Percentiles rank a stretch among this genome's conserved stretches.
phyloP scores from a whole-genome alignment of 179 eudicot species.

The Actinidia polygama region DNA sequence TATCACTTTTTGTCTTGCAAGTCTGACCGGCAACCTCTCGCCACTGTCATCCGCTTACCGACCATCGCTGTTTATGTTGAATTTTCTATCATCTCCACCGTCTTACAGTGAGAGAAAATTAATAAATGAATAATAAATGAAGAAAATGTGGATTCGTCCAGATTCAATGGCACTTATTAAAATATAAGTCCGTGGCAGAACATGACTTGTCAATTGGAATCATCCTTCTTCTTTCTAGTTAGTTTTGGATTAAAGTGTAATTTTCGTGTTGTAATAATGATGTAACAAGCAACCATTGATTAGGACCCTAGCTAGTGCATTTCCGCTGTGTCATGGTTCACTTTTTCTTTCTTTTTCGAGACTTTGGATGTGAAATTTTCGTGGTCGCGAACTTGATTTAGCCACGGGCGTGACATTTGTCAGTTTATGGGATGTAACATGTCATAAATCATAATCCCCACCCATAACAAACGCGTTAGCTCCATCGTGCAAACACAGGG shows the following conservation, averaged over 20 bases:
- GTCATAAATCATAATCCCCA: background rate
- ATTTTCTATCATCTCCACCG: no score
- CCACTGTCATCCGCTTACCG: no score
- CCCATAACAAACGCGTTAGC: no score
- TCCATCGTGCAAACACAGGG: no score
- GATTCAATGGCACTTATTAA: slow-evolving; percentile 21
- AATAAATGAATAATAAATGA: background rate
- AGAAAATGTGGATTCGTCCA: background rate
- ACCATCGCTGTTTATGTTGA: no score
- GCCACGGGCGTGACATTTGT: background rate
- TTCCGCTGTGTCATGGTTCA: background rate
- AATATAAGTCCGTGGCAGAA: background rate
- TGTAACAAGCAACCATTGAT: background rate
- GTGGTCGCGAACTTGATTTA: background rate
- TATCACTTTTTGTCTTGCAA: no score
- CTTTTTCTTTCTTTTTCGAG: background rate
- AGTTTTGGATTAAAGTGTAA: background rate
- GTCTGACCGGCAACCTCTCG: no score
- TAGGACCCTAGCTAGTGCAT: slow-evolving; percentile 5
- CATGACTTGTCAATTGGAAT: slow-evolving; percentile 13
- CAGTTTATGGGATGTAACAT: background rate
- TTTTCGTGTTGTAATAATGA: background rate
- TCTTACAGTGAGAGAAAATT: no score
- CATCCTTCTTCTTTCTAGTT: background rate
- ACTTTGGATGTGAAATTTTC: background rate